phyloP scores from a whole-genome alignment of 2,329 filamentous ascomycete species.

The Paecilomyces sp. region DNA sequence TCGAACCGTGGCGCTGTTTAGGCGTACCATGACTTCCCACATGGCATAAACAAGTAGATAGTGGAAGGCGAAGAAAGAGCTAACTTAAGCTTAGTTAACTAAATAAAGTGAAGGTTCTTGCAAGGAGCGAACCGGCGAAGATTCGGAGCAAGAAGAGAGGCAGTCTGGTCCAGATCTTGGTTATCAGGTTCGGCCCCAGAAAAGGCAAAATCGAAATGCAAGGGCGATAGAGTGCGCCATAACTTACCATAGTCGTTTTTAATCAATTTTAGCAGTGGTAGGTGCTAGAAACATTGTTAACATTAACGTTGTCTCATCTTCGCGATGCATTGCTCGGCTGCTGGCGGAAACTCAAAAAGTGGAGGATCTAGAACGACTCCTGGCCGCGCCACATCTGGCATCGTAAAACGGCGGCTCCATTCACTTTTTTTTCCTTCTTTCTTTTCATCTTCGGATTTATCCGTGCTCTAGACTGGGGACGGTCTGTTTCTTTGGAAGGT shows the following conservation, averaged over 20 bases:
- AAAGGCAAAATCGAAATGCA: background rate
- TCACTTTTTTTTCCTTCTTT: background rate
- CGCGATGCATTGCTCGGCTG: background rate
- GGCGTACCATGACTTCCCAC: background rate
- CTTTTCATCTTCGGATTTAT: background rate
- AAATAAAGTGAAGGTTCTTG: background rate
- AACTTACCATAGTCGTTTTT: background rate
- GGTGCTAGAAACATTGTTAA: background rate
- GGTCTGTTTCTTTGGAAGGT: background rate
- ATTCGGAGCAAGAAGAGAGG: background rate
- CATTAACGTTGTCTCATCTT: background rate
- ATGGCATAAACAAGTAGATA: background rate
- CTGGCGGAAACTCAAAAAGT: background rate
- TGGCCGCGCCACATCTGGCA: background rate
- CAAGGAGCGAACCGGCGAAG: background rate
- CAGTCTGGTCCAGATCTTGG: background rate
- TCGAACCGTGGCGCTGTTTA: background rate
- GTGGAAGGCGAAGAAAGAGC: background rate
- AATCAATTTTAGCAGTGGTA: background rate
- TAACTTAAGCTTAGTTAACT: background rate
- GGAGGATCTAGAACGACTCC: background rate
- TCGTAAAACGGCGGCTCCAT: background rate
- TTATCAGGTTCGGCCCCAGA: background rate
- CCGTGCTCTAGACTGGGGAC: background rate
- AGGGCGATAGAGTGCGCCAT: background rate